A percentile compares a stretch with the other conserved stretches of the same genome.
These are phyloP conservation scores for Coniosporium apollinis DNA, from an alignment of 495 filamentous ascomycete species.

Conservation along the genomic window DNA sequence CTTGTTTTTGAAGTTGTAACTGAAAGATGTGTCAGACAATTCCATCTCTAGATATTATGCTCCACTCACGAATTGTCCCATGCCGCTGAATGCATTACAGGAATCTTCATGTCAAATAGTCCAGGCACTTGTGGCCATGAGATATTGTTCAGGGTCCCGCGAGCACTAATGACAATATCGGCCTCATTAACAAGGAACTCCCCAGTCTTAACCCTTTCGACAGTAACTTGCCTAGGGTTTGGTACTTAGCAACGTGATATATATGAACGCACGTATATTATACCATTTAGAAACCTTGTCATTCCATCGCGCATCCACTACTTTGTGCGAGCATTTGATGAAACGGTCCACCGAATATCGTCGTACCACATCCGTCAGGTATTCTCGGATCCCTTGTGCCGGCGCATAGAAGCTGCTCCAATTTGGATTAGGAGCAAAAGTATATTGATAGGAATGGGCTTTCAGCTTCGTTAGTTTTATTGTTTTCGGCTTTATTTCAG, in stretches of 20 bases:
- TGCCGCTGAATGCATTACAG: conserved; percentile 21
- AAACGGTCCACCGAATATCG: conserved; percentile 23
- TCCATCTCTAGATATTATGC: neutral
- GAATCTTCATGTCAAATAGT: too few species aligned
- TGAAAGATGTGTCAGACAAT: neutral
- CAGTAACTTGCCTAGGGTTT: conserved; percentile 13
- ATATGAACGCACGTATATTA: too few species aligned
- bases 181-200: conserved; percentile 10
- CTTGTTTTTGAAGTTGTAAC: conserved; percentile 21
- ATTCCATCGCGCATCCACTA: too few species aligned
- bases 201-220: conserved; percentile 14
- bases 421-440: conserved; percentile 21
- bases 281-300: too few species aligned
- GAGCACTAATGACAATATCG: conserved; percentile 18
- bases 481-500: neutral
- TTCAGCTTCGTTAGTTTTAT: too few species aligned
- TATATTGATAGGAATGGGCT: conserved; percentile 17
- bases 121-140: conserved; percentile 21
- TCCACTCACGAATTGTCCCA: conserved; percentile 15
- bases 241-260: neutral
- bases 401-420: conserved; percentile 22
- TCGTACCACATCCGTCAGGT: conserved; percentile 15
- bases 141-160: conserved; percentile 20
- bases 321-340: conserved; percentile 17
- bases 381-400: conserved; percentile 19